A percentile compares a stretch with the other conserved stretches of the same genome.
Evolutionary conservation across 164 flowering plant species (phyloP).

Genomic region (Annona cherimola): DNA sequence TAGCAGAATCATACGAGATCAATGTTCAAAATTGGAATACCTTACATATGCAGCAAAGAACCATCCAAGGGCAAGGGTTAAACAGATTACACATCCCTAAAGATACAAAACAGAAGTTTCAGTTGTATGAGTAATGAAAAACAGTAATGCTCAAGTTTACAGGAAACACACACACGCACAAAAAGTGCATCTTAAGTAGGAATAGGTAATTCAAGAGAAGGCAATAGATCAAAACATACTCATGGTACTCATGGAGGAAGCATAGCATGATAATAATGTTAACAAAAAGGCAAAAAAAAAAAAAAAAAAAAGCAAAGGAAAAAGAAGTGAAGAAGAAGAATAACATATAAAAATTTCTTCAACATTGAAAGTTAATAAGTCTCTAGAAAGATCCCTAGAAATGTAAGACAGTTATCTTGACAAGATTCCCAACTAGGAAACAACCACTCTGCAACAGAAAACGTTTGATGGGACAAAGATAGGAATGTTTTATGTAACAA

Average conservation of each 20-base stretch:
- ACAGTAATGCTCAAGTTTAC: not conserved
- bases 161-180: not conserved
- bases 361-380: not conserved
- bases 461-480: not conserved
- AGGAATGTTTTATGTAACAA: not conserved
- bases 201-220: too few relatives aligned
- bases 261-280: not conserved
- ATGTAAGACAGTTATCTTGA: not conserved
- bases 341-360: not conserved
- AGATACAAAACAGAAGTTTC: constrained; percentile 12
- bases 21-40: constrained; percentile 26
- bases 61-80: constrained; percentile 89
- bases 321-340: not conserved
- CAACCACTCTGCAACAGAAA: not conserved
- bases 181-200: not conserved
- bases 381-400: too few relatives aligned
- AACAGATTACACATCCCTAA: constrained; percentile 86
- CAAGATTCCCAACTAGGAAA: not conserved
- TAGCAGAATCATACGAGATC: not conserved
- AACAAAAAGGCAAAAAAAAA: not conserved
- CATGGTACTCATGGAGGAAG: too few relatives aligned
- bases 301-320: not conserved
- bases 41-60: constrained; percentile 83
- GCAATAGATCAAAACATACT: too few relatives aligned
- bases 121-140: not conserved